A percentile compares a stretch with the other conserved stretches of the same genome.
Conservation (phyloP, 1,284 basidiomycete species). For the Apiotrichum porosum region DNA sequence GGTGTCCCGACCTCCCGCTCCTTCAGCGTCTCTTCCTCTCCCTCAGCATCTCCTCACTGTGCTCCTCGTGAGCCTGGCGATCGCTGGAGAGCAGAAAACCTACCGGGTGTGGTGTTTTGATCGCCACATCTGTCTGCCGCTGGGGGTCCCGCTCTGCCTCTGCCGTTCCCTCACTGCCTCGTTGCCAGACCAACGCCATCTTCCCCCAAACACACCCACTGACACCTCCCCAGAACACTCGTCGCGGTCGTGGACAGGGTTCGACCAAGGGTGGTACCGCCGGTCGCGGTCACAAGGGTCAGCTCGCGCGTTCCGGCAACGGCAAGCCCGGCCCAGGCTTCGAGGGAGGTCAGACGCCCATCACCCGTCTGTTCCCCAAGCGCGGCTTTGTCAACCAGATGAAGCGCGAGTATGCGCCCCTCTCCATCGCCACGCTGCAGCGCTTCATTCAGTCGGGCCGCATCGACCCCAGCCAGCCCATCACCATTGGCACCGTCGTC, state of each 20-base stretch:
- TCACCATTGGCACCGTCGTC: slow-evolving; percentile 80
- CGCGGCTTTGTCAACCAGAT: slow-evolving; percentile 84
- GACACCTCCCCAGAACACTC: slow-evolving; percentile 64
- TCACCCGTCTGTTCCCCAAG: slow-evolving; percentile 89
- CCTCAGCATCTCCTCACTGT: no score
- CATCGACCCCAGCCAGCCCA: slow-evolving; percentile 71
- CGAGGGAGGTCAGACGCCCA: slow-evolving; percentile 93
- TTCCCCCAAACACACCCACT: neutral
- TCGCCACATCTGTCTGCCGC: no score
- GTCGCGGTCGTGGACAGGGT: slow-evolving; percentile 86
- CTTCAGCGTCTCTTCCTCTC: no score
- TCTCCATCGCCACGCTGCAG: slow-evolving; percentile 84
- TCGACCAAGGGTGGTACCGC: slow-evolving; percentile 87
- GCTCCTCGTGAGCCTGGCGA: no score
- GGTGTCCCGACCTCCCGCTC: no score
- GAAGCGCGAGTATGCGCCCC: slow-evolving; percentile 68
- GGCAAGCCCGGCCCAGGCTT: slow-evolving; percentile 80
- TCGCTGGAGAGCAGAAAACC: no score
- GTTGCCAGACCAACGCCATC: no score
- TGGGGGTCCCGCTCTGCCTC: no score
- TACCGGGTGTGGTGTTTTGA: no score
- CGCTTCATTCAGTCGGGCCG: slow-evolving; percentile 84
- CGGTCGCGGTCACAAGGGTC: slow-evolving; percentile 91
- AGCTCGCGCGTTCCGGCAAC: slow-evolving; percentile 85
- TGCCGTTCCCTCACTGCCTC: no score